Conservation (phyloP, 306 rosid genomes). For the Vachellia collinsii region DNA sequence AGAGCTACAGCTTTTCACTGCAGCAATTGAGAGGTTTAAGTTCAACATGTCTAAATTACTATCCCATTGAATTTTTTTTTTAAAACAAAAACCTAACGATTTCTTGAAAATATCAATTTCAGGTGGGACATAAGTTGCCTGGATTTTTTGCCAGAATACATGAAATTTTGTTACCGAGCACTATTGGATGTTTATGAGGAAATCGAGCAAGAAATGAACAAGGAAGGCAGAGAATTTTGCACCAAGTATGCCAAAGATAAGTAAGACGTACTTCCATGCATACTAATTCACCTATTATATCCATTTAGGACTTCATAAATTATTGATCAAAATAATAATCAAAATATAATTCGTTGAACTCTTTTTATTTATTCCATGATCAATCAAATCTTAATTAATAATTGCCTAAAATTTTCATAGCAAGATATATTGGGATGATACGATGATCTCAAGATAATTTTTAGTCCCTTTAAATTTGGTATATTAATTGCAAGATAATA, state of each 20-base stretch:
- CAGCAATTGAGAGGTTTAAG: constrained; percentile 48
- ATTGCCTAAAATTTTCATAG: no score
- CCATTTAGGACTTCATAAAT: no score
- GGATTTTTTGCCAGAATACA: constrained; percentile 25
- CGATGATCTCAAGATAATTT: no score
- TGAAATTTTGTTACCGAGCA: constrained; percentile 17
- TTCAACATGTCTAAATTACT: background rate
- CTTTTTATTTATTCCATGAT: no score
- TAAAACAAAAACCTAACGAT: background rate
- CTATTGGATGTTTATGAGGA: constrained; percentile 26
- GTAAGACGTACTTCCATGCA: constrained; percentile 24
- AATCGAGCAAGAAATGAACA: constrained; percentile 19
- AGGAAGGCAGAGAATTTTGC: constrained; percentile 26
- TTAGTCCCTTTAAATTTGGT: no score
- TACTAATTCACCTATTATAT: no score
- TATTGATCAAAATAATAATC: no score
- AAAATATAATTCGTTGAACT: no score
- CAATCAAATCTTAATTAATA: no score
- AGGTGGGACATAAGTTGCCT: constrained; percentile 13
- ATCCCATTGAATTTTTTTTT: background rate
- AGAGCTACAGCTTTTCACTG: constrained; percentile 48
- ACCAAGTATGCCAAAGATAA: constrained; percentile 30
- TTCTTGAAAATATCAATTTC: background rate
- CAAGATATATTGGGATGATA: no score
- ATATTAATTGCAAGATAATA: no score